Conservation (phyloP, 768 basidiomycete genomes). For the Floccularia luteovirens region DNA sequence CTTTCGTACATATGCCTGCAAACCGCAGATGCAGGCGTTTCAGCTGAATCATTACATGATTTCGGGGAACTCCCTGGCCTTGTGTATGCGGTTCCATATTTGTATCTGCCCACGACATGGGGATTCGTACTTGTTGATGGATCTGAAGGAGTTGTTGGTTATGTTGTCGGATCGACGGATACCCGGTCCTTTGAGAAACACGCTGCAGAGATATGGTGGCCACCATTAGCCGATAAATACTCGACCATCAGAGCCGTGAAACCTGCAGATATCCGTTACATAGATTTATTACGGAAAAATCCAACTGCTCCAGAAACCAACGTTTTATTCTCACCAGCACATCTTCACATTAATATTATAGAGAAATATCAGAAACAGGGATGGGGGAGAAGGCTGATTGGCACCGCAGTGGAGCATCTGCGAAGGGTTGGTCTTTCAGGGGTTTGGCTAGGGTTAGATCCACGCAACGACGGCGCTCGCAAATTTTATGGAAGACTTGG, state of each 20-base stretch:
- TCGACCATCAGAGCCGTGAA: conserved; percentile 25
- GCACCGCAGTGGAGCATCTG: conserved; percentile 44
- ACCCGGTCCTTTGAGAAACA: conserved; percentile 56
- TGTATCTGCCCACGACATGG: conserved; percentile 59
- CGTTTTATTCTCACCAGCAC: conserved; percentile 61
- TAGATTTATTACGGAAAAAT: conserved; percentile 32
- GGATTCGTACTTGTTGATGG: conserved; percentile 62
- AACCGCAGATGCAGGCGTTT: conserved; percentile 64
- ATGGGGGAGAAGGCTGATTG: conserved; percentile 63
- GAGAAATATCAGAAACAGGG: conserved; percentile 59
- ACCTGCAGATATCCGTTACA: conserved; percentile 35
- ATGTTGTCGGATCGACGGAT: conserved; percentile 60
- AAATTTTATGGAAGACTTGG: conserved; percentile 58
- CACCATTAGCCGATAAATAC: conserved; percentile 49
- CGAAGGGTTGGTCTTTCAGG: conserved; percentile 37
- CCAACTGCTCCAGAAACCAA: conserved; percentile 40
- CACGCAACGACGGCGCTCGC: conserved; percentile 50
- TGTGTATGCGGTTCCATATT: conserved; percentile 70
- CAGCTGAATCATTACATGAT: conserved; percentile 55
- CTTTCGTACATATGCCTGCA: conserved; percentile 70
- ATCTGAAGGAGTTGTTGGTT: conserved; percentile 53
- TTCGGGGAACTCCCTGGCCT: conserved; percentile 61
- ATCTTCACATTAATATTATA: conserved; percentile 71
- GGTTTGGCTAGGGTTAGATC: conserved; percentile 66
- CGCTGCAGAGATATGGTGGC: conserved; percentile 59